A percentile compares a stretch with the other conserved stretches of the same genome.
Conservation (phyloP, 352 stramenopile genomes). For the Phytophthora ramorum region DNA sequence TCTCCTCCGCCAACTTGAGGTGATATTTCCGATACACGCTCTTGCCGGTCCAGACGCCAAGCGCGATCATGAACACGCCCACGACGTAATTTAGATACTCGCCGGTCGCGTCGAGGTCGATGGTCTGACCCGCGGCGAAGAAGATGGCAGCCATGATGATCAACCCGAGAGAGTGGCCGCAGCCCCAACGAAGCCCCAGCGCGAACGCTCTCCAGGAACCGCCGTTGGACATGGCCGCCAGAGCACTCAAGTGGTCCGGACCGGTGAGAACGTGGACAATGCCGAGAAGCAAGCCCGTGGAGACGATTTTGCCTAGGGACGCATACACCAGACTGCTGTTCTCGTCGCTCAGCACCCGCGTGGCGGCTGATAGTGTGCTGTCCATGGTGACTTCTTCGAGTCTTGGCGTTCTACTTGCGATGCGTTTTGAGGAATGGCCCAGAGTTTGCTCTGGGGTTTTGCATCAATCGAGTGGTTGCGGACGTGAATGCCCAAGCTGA, state of each 20-base stretch:
- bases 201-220: conserved; percentile 84
- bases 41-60: conserved; percentile 49
- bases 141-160: conserved; percentile 73
- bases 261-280: conserved; percentile 58
- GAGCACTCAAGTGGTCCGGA: conserved; percentile 81
- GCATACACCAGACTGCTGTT: conserved; percentile 39
- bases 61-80: conserved; percentile 60
- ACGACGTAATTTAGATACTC: conserved; percentile 58
- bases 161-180: conserved; percentile 84
- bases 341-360: conserved; percentile 20
- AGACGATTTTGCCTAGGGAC: conserved; percentile 47
- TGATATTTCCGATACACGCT: conserved; percentile 41
- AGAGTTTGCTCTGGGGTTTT: background rate
- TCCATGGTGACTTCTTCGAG: background rate
- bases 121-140: conserved; percentile 53
- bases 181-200: conserved; percentile 91
- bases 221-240: conserved; percentile 86
- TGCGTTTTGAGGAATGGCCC: background rate
- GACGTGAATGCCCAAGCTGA: background rate
- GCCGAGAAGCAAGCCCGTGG: conserved; percentile 49
- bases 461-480: conserved; percentile 2
- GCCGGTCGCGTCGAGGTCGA: conserved; percentile 44
- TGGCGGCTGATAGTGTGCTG: background rate
- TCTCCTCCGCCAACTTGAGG: background rate
- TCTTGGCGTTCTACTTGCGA: background rate